A percentile compares a stretch with the other conserved stretches of the same genome.
phyloP scores from a whole-genome alignment of 371 early-diverging fungal species.

The Mucor indicus region DNA sequence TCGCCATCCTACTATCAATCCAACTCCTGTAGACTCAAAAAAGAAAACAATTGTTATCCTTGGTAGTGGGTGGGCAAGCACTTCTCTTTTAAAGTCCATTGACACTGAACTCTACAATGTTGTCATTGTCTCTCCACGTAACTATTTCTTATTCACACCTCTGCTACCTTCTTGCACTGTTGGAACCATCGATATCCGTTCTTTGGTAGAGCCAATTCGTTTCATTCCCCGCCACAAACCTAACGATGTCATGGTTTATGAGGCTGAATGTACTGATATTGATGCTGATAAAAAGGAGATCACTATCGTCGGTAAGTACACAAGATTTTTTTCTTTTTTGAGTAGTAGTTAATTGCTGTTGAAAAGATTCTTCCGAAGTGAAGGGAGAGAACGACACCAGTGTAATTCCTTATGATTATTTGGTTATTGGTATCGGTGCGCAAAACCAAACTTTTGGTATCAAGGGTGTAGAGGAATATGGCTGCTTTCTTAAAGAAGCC shows the following conservation, averaged over 20 bases:
- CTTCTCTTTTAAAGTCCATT: conserved; percentile 72
- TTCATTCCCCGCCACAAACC: conserved; percentile 84
- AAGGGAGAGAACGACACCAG: conserved; percentile 58
- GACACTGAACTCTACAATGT: conserved; percentile 82
- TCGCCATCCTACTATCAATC: conserved; percentile 59
- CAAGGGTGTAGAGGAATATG: conserved; percentile 80
- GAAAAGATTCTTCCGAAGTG: conserved; percentile 65
- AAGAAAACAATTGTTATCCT: conserved; percentile 84
- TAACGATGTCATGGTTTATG: conserved; percentile 78
- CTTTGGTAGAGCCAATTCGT: conserved; percentile 83
- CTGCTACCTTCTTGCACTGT: conserved; percentile 83
- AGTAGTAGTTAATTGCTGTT: not conserved
- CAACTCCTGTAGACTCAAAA: conserved; percentile 65
- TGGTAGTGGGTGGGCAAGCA: conserved; percentile 87
- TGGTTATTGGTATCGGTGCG: conserved; percentile 88
- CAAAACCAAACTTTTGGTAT: conserved; percentile 90
- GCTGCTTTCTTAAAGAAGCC: conserved; percentile 85
- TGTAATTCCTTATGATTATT: conserved; percentile 79
- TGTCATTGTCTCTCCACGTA: conserved; percentile 79
- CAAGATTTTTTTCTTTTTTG: conserved; percentile 5
- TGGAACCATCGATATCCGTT: conserved; percentile 82
- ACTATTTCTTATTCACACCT: conserved; percentile 94
- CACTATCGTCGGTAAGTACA: conserved; percentile 65
- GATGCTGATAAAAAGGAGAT: conserved; percentile 75
- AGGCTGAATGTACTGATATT: conserved; percentile 84